A percentile compares a stretch with the other conserved stretches of the same genome.
Evolutionary conservation across 2,329 filamentous ascomycete species (phyloP).

Genomic region (Xylaria arbuscula): DNA sequence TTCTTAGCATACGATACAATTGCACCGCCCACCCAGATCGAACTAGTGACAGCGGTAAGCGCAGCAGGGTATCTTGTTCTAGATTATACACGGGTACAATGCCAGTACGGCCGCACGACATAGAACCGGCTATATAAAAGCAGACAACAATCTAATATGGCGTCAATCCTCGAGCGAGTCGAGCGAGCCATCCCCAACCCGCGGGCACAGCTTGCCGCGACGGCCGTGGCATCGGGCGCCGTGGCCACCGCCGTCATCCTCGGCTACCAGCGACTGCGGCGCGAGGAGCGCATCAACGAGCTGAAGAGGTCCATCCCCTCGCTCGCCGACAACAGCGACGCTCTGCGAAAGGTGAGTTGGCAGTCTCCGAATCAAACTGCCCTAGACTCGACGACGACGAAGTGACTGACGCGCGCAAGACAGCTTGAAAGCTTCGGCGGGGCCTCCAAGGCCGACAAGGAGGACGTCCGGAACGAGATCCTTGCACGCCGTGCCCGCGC

Average conservation of each 20-base stretch:
- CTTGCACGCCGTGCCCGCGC: constrained; percentile 70
- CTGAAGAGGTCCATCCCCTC: constrained; percentile 71
- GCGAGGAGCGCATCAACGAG: constrained; percentile 64
- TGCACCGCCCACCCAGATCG: too few relatives aligned
- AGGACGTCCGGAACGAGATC: constrained; percentile 69
- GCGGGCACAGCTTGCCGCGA: constrained; percentile 73
- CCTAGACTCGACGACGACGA: background rate
- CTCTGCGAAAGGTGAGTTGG: constrained; percentile 53
- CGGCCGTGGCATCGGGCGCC: constrained; percentile 73
- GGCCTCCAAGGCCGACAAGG: constrained; percentile 60
- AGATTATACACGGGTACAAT: too few relatives aligned
- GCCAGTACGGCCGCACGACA: too few relatives aligned
- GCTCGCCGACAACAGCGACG: constrained; percentile 48
- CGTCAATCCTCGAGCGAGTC: constrained; percentile 57
- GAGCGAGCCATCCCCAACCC: constrained; percentile 55
- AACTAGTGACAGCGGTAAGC: too few relatives aligned
- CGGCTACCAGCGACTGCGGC: constrained; percentile 69
- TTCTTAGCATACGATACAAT: too few relatives aligned
- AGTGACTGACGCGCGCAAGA: constrained; percentile 42
- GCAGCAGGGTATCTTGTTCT: too few relatives aligned
- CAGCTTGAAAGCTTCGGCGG: constrained; percentile 72
- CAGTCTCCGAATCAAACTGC: background rate
- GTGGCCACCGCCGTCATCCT: constrained; percentile 70
- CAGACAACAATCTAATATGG: constrained; percentile 40
- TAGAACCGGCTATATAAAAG: constrained; percentile 2